Conservation (phyloP, 352 stramenopile species). For the Phytophthora pseudosyringae region DNA sequence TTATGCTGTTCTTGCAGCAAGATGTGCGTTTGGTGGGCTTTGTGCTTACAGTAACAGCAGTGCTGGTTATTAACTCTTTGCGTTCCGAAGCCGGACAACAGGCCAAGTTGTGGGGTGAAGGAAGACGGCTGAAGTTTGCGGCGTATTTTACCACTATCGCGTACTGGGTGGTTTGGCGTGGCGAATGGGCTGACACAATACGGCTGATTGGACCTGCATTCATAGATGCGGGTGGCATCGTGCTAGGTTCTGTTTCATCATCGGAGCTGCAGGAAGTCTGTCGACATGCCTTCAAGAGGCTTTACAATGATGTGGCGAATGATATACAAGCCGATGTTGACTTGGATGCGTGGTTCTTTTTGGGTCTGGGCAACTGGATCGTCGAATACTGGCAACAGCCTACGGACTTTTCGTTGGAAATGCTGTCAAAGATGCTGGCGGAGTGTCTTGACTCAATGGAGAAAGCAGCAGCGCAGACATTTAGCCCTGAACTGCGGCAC, state of each 20-base stretch:
- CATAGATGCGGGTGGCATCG: constrained; percentile 69
- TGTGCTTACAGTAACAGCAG: constrained; percentile 44
- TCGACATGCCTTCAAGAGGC: constrained; percentile 48
- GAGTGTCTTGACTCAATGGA: constrained; percentile 67
- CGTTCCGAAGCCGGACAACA: constrained; percentile 35
- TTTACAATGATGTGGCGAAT: constrained; percentile 53
- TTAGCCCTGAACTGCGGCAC: constrained; percentile 60
- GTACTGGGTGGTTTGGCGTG: constrained; percentile 68
- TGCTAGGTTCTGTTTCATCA: constrained; percentile 58
- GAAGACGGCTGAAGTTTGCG: constrained; percentile 70
- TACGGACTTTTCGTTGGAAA: constrained; percentile 76
- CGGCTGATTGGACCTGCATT: constrained; percentile 61
- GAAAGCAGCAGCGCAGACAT: constrained; percentile 52
- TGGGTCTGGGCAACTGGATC: constrained; percentile 71
- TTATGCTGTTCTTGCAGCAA: constrained; percentile 75
- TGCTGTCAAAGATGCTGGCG: constrained; percentile 65
- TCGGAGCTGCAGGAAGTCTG: constrained; percentile 49
- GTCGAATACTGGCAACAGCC: constrained; percentile 86
- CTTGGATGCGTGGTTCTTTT: constrained; percentile 73
- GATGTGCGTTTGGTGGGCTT: constrained; percentile 45
- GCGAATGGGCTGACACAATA: constrained; percentile 54
- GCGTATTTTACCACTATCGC: constrained; percentile 60
- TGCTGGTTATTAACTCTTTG: constrained; percentile 44
- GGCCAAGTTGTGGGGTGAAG: constrained; percentile 63
- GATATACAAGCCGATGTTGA: constrained; percentile 71